Percentiles rank a stretch among this genome's conserved stretches.
These are phyloP conservation scores for Oldenlandia corymbosa DNA, from an alignment of 257 asterid species.

Conservation along the genomic window DNA sequence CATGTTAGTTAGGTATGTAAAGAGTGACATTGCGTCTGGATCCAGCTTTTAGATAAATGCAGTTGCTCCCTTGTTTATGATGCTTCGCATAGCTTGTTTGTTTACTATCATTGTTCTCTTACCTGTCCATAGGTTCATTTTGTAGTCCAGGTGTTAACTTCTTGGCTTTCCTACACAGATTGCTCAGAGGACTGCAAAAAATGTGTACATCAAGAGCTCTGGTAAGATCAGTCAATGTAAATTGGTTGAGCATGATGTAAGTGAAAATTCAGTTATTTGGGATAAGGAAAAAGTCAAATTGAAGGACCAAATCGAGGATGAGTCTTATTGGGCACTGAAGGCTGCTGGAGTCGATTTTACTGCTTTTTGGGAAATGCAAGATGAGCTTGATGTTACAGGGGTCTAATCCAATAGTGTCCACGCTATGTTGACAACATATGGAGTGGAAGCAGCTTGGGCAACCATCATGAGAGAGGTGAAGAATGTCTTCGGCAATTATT, in stretches of 20 bases:
- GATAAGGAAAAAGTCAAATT: constrained; percentile 29
- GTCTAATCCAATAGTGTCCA: constrained; percentile 66
- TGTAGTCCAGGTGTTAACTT: not conserved
- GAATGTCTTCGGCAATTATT: constrained; percentile 80
- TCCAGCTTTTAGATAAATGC: not conserved
- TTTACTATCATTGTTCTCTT: not conserved
- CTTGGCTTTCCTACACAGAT: constrained; percentile 40
- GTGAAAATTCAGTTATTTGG: constrained; percentile 82
- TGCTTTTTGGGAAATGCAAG: constrained; percentile 74
- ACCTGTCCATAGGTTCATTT: not conserved
- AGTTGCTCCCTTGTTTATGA: not conserved
- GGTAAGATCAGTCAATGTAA: constrained; percentile 71
- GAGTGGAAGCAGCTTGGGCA: constrained; percentile 93
- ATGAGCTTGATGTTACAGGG: constrained; percentile 57
- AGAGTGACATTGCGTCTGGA: not conserved
- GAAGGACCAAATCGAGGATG: constrained; percentile 22
- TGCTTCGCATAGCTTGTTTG: not conserved
- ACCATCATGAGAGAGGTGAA: constrained; percentile 71
- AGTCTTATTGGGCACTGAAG: constrained; percentile 70
- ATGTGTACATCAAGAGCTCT: constrained; percentile 55
- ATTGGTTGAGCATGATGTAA: constrained; percentile 73
- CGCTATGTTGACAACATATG: constrained; percentile 64
- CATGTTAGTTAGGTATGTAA: not conserved
- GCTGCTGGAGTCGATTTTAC: constrained; percentile 74
- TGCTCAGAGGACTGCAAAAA: constrained; percentile 76